phyloP scores from a whole-genome alignment of 2,329 filamentous ascomycete genomes.

The Botrytis medusae region DNA sequence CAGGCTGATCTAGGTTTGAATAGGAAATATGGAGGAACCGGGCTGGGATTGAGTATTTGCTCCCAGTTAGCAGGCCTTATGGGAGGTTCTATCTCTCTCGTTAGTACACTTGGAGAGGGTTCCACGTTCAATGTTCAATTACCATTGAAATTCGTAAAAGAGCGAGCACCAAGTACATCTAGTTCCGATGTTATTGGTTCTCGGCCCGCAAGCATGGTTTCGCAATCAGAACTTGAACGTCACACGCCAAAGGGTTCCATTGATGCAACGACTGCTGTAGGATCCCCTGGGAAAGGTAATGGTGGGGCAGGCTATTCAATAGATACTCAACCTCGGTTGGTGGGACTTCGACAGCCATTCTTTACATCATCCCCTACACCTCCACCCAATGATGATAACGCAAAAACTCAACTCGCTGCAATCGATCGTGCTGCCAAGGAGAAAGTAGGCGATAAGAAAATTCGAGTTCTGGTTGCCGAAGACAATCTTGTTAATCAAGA shows the following conservation, averaged over 20 bases:
- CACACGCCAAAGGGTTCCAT: constrained; percentile 18
- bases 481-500: constrained; percentile 67
- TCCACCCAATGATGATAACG: constrained; percentile 19
- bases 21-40: constrained; percentile 88
- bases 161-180: constrained; percentile 28
- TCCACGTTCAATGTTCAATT: constrained; percentile 82
- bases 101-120: constrained; percentile 70
- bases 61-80: constrained; percentile 81
- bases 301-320: constrained; percentile 46
- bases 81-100: constrained; percentile 72
- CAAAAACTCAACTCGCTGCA: constrained; percentile 62
- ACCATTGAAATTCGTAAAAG: constrained; percentile 56
- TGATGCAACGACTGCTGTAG: constrained; percentile 9
- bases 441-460: constrained; percentile 57
- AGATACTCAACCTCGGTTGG: constrained; percentile 72
- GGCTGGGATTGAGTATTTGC: constrained; percentile 84
- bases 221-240: constrained; percentile 17
- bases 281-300: constrained; percentile 29
- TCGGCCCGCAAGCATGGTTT: constrained; percentile 29
- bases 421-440: constrained; percentile 66
- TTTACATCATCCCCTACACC: constrained; percentile 48
- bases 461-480: constrained; percentile 85
- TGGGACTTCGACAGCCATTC: constrained; percentile 81
- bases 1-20: constrained; percentile 88
- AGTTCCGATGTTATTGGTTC: constrained; percentile 37